These are phyloP conservation scores for Trametes meyenii DNA, from an alignment of 768 basidiomycete species.

Conservation along the genomic window DNA sequence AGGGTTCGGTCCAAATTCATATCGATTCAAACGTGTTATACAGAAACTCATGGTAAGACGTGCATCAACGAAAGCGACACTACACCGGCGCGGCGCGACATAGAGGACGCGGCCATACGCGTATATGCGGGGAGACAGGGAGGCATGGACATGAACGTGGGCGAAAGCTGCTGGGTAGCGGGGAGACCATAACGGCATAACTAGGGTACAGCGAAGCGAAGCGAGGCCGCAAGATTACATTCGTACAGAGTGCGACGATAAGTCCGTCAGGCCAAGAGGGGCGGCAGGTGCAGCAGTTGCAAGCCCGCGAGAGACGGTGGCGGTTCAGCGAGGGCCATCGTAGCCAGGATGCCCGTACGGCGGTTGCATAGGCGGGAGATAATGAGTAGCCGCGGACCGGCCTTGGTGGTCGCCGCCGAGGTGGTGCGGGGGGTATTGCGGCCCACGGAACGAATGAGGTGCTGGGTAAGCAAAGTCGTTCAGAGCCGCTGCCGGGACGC, in stretches of 20 bases:
- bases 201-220: constrained; percentile 3
- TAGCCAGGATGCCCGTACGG: constrained; percentile 5
- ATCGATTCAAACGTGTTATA: no score
- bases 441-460: constrained; percentile 2
- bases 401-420: neutral
- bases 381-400: neutral
- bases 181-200: neutral
- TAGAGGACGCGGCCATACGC: neutral
- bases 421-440: neutral
- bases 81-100: neutral
- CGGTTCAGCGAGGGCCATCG: constrained; percentile 10
- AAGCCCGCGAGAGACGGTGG: neutral
- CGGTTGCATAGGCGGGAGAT: constrained; percentile 16
- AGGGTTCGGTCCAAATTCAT: no score
- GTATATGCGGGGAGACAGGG: neutral
- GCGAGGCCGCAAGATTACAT: constrained; percentile 11
- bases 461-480: constrained; percentile 2
- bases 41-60: no score
- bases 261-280: neutral
- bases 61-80: no score
- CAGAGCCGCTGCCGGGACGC: neutral
- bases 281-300: neutral
- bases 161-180: neutral
- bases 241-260: constrained; percentile 1
- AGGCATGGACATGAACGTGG: neutral